phyloP scores from a whole-genome alignment of 2,329 filamentous ascomycete species.

The Immersiporthe knoxdaviesiana region DNA sequence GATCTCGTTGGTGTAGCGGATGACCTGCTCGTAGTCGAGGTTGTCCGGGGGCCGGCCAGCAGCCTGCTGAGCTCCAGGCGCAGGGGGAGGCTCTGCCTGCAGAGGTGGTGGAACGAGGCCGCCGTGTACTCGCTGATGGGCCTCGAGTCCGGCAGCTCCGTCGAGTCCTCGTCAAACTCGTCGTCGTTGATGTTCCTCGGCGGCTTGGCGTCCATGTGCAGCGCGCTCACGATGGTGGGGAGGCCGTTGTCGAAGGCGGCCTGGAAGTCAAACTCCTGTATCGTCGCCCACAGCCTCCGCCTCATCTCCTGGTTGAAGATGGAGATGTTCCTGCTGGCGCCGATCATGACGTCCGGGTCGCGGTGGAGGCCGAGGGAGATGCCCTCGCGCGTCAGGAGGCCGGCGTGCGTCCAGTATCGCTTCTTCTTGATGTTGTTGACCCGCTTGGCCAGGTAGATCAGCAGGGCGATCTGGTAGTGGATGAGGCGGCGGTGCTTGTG shows the following conservation, averaged over 20 bases:
- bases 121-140: constrained; percentile 59
- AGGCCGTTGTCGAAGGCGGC: constrained; percentile 64
- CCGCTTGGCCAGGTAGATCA: constrained; percentile 63
- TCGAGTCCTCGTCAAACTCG: constrained; percentile 58
- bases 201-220: constrained; percentile 58
- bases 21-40: constrained; percentile 64
- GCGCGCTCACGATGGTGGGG: constrained; percentile 59
- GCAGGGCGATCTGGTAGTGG: constrained; percentile 63
- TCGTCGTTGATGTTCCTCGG: constrained; percentile 63
- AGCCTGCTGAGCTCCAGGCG: constrained; percentile 61
- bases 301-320: constrained; percentile 67
- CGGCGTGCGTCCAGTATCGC: constrained; percentile 63
- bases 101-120: constrained; percentile 61
- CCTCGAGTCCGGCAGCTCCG: constrained; percentile 54
- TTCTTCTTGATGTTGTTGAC: constrained; percentile 69
- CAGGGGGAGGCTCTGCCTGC: constrained; percentile 58
- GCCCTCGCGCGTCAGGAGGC: constrained; percentile 59
- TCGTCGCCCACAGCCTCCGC: constrained; percentile 62
- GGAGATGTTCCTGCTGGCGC: constrained; percentile 51
- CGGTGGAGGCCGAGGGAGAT: constrained; percentile 63
- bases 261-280: constrained; percentile 65
- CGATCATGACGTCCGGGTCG: constrained; percentile 57
- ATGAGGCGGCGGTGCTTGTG: constrained; percentile 64
- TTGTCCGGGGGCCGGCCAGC: constrained; percentile 58
- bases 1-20: constrained; percentile 63